Percentiles rank a stretch among this genome's conserved stretches.
phyloP scores from a whole-genome alignment of 352 stramenopile species.

The Nothophytophthora sp. region DNA sequence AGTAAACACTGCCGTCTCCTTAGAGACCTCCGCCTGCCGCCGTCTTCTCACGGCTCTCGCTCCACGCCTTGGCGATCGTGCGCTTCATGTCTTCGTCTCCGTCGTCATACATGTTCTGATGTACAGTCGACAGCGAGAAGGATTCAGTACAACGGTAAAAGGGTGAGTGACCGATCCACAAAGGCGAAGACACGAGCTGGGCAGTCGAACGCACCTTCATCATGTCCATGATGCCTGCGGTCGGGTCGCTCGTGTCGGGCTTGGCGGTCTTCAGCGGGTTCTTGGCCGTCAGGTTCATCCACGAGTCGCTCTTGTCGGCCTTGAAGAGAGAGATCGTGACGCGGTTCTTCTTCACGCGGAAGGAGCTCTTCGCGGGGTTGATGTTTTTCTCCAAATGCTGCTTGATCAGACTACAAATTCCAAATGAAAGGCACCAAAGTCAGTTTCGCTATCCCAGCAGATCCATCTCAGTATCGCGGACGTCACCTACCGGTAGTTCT shows the following conservation, averaged over 20 bases:
- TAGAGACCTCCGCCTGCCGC: conserved; percentile 17
- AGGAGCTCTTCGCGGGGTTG: conserved; percentile 67
- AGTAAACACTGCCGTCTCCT: not conserved
- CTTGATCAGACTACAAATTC: conserved; percentile 54
- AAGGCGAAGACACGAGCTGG: not conserved
- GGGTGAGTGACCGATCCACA: not conserved
- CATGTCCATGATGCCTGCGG: conserved; percentile 90
- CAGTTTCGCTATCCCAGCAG: too few species aligned
- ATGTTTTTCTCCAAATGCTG: conserved; percentile 87
- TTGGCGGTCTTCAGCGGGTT: conserved; percentile 61
- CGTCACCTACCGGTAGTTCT: conserved; percentile 67
- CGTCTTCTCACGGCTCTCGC: conserved; percentile 78
- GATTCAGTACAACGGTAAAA: too few species aligned
- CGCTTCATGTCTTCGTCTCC: conserved; percentile 90
- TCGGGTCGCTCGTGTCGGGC: conserved; percentile 55
- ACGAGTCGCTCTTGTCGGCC: conserved; percentile 71
- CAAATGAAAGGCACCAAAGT: not conserved
- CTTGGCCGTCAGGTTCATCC: conserved; percentile 86
- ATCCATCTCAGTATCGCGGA: conserved; percentile 2
- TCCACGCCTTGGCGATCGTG: conserved; percentile 90
- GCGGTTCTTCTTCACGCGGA: conserved; percentile 87
- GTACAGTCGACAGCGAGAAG: too few species aligned
- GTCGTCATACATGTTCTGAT: conserved; percentile 90
- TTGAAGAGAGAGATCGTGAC: conserved; percentile 82
- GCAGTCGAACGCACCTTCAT: conserved; percentile 67